Base-by-base conservation (phyloP, 495 filamentous ascomycete species). In the Podospora pseudocomata region DNA sequence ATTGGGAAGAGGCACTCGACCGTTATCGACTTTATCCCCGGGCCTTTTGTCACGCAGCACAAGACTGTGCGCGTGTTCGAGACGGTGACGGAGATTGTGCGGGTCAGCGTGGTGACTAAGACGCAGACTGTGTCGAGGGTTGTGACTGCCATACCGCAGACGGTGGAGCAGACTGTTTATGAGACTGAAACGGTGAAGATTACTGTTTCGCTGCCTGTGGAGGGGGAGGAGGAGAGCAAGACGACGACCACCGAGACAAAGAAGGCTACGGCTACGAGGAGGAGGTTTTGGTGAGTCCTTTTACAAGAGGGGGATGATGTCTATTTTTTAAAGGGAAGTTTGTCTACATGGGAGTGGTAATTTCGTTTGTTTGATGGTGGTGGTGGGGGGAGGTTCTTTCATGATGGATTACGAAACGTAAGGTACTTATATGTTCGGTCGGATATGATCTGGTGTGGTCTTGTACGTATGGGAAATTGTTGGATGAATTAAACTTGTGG, bases 41-140 rank as follows among this genome's bases (percentile, higher is more conserved):
- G 65, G 19, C 64, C 73, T 26, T 60, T 68, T 0, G 68, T 79
- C 5, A 79, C 70, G 3, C 69, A 77, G 68, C 74, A 73, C 65
- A 79, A 69, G 63, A 74, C 78, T 0, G 72, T 80, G 23, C 73
- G 72, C 34, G 72, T 83, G 9, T 72, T 77, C 27, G 77, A 81
- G 65, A 65, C 76, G 9, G 67, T 76, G 0, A 76, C 77, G 0
- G 71, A 76, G 26, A 73, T 69, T 34, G 68, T 70, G 30, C 68
- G 64, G 2, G 68, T 70, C 54, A 70, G 68, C 60, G 64, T 70
- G 5, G 65, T 70, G 19, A 70, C 68, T 0, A 26, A 70, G 68
- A 76, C 77, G 0, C 70, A 76, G 23, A 73, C 70, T 0, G 67
- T 66, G 2, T 68, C 72, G 6, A 65, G 64, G 7, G 69, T 72